Evolutionary conservation across 2,329 filamentous ascomycete genomes (phyloP), one percentile per base, ranked within the genome.

Genomic region (Penicillium fuscoglaucum): DNA sequence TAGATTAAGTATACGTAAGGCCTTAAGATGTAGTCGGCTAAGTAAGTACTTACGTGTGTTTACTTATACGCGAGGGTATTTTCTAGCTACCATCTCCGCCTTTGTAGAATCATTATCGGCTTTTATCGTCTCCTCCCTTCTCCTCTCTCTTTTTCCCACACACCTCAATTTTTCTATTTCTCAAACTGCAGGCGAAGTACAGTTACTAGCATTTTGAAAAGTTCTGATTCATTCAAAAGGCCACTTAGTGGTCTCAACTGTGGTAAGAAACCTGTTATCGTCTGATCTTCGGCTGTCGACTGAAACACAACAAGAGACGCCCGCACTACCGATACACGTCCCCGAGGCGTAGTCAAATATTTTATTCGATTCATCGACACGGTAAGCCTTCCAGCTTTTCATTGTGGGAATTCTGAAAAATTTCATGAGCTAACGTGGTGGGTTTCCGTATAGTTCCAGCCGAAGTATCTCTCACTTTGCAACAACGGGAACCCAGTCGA

Each of bases 381-480:
- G 12, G 46, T 37, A 37, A 26, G 46, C 4, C 2, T 0, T n/a
- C 6, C 2, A 13, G 10, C 8, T 0, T 0, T 37, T 1, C 0
- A 48, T 15, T 26, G 13, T 37, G 15, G 12, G 21, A 12, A 7
- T 7, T 48, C 13, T 26, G 5, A n/a, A 48, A 37, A 48, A 21
- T 13, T 0, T 24, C 2, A n/a, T 26, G 2, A 48, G 3, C 21
- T 48, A 48, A 48, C 9, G 9, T 35, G 15, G 31, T 48, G 31
- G 46, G 21, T 26, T 35, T 48, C 9, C 4, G 31, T 37, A 26
- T 48, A 48, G 46, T 26, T n/a, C 31, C 15, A n/a, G 31, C 2
- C 31, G 15, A 15, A 8, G 9, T 37, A 26, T 21, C 19, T 48
- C 21, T 48, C 46, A 48, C 46, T 48, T 35, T 48, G 8, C 31